Conservation (phyloP, 176 grass and related monocot genomes). For the Carex scoparia region DNA sequence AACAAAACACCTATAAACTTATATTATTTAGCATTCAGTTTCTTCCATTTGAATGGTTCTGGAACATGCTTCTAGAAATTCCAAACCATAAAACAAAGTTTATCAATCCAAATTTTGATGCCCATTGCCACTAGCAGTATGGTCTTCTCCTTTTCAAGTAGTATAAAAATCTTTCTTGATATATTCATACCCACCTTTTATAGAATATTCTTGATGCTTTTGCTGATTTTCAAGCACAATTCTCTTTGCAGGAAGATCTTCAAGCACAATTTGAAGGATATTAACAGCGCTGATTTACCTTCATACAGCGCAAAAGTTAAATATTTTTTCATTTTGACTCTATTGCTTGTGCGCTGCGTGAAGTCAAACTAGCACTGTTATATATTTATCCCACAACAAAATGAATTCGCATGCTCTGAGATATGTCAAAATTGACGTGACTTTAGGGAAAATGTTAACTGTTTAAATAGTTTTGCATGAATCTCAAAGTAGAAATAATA, state of each 20-base stretch:
- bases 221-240: not conserved
- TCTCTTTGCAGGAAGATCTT: conserved; percentile 2
- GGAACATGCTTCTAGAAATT: not conserved
- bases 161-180: conserved; percentile 1
- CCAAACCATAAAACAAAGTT: not conserved
- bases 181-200: not conserved
- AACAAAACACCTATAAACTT: not conserved
- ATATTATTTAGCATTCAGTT: not conserved
- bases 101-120: conserved; percentile 11
- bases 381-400: too few relatives aligned
- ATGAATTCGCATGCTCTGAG: too few relatives aligned
- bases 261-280: not conserved
- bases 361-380: too few relatives aligned
- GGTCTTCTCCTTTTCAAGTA: not conserved
- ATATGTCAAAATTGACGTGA: too few relatives aligned
- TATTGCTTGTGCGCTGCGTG: too few relatives aligned
- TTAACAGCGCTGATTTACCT: too few relatives aligned
- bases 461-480: too few relatives aligned
- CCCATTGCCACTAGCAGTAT: not conserved
- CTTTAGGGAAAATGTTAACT: too few relatives aligned
- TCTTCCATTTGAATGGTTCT: not conserved
- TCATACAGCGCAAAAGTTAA: too few relatives aligned
- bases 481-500: too few relatives aligned
- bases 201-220: conserved; percentile 2
- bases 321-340: too few relatives aligned